phyloP scores from a whole-genome alignment of 768 basidiomycete species.

The Calocybe gangraenosa region DNA sequence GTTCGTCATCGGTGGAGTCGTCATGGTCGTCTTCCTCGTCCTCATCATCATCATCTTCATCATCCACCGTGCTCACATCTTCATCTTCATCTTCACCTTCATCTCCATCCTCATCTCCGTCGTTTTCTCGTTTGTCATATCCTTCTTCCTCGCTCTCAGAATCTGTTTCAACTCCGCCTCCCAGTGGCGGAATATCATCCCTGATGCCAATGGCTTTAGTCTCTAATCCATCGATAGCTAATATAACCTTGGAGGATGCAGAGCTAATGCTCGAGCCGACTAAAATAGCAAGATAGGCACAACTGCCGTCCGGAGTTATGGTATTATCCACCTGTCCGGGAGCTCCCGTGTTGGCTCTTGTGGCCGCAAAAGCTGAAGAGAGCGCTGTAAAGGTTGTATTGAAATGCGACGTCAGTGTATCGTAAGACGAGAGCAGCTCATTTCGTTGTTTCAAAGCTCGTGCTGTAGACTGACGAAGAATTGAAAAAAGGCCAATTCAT shows the following conservation, averaged over 20 bases:
- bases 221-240: constrained; percentile 64
- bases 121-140: constrained; percentile 20
- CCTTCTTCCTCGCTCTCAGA: constrained; percentile 24
- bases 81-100: constrained; percentile 16
- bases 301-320: constrained; percentile 4
- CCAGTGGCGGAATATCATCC: constrained; percentile 17
- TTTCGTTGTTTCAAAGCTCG: constrained; percentile 54
- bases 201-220: constrained; percentile 37
- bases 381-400: constrained; percentile 71
- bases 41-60: constrained; percentile 15
- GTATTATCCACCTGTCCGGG: too few relatives aligned
- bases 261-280: constrained; percentile 64
- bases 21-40: constrained; percentile 8
- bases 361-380: constrained; percentile 68
- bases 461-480: constrained; percentile 32
- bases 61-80: constrained; percentile 14
- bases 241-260: constrained; percentile 56
- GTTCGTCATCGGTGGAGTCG: constrained; percentile 5
- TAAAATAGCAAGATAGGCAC: constrained; percentile 56
- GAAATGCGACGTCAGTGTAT: constrained; percentile 70
- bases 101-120: constrained; percentile 18
- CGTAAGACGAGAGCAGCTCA: constrained; percentile 63
- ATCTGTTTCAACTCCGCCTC: constrained; percentile 12
- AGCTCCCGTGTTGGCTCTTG: too few relatives aligned
- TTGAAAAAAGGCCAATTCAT: neutral